Conservation (phyloP, 768 basidiomycete species). For the Russula earlei region DNA sequence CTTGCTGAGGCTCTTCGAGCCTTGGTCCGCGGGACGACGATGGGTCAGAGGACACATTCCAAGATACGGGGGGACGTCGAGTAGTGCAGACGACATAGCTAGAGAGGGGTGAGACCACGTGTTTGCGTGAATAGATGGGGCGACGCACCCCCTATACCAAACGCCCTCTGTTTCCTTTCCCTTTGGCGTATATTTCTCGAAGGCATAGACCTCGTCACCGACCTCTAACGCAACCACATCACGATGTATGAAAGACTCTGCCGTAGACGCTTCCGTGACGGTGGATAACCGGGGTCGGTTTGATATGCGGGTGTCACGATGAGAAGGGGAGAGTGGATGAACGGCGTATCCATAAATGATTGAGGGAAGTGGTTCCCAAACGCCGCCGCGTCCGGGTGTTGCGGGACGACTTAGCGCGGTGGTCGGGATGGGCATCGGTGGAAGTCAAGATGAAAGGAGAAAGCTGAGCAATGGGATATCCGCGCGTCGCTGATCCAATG, state of each 20-base stretch:
- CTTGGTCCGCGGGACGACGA: slow-evolving; percentile 45
- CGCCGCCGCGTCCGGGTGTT: slow-evolving; percentile 31
- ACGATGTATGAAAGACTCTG: slow-evolving; percentile 54
- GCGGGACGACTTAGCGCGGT: slow-evolving; percentile 11
- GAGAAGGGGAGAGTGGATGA: slow-evolving; percentile 70
- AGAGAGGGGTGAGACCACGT: slow-evolving; percentile 8
- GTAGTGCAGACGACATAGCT: slow-evolving; percentile 86
- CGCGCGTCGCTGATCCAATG: background rate
- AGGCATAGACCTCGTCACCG: slow-evolving; percentile 95
- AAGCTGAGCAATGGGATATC: background rate
- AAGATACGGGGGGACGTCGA: slow-evolving; percentile 60
- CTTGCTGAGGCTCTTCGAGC: slow-evolving; percentile 72
- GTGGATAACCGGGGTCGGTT: slow-evolving; percentile 48
- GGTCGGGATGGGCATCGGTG: slow-evolving; percentile 5
- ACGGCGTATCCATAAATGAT: slow-evolving; percentile 90
- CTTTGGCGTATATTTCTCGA: slow-evolving; percentile 77
- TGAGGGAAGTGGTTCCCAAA: slow-evolving; percentile 56
- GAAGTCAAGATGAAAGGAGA: background rate
- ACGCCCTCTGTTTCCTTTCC: slow-evolving; percentile 66
- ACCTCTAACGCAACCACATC: slow-evolving; percentile 85
- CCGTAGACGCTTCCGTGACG: slow-evolving; percentile 49
- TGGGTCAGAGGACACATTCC: slow-evolving; percentile 51
- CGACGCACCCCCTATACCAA: slow-evolving; percentile 85
- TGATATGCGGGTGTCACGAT: slow-evolving; percentile 61
- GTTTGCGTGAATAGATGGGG: slow-evolving; percentile 7